Conservation (phyloP, 192 early-diverging fungal species). For the Coemansia sp. region DNA sequence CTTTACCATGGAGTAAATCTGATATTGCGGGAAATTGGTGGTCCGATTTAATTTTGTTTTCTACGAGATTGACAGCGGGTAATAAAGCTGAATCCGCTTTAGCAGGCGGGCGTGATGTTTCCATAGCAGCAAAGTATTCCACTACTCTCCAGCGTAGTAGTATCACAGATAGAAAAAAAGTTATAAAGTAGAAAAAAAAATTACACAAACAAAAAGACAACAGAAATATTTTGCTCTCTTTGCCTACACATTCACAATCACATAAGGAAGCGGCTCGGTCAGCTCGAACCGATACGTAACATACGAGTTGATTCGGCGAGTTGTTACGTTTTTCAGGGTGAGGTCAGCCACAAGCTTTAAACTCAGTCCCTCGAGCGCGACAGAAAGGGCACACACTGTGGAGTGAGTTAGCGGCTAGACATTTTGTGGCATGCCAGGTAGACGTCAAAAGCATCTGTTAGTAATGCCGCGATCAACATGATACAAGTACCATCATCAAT, state of each 20-base stretch:
- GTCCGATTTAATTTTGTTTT: slow-evolving; percentile 40
- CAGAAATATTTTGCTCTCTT: too few relatives aligned
- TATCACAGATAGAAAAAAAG: not conserved
- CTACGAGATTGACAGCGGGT: slow-evolving; percentile 21
- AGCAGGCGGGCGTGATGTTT: not conserved
- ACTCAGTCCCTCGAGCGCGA: too few relatives aligned
- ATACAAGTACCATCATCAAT: too few relatives aligned
- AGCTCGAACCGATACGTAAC: not conserved
- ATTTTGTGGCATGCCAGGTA: too few relatives aligned
- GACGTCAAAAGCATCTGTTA: too few relatives aligned
- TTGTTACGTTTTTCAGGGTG: too few relatives aligned
- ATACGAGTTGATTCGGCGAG: not conserved
- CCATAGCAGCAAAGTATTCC: not conserved
- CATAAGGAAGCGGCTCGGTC: not conserved
- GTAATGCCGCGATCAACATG: too few relatives aligned
- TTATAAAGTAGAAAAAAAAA: not conserved
- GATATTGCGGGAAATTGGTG: slow-evolving; percentile 47
- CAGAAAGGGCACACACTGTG: too few relatives aligned
- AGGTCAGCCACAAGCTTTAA: too few relatives aligned
- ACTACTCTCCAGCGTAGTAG: not conserved
- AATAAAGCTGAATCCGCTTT: not conserved
- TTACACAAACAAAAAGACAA: not conserved
- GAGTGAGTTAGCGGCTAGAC: too few relatives aligned
- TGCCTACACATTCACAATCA: too few relatives aligned
- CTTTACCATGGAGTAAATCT: slow-evolving; percentile 55